Conservation (phyloP, 495 filamentous ascomycete species). For the Neurospora tetraspora region DNA sequence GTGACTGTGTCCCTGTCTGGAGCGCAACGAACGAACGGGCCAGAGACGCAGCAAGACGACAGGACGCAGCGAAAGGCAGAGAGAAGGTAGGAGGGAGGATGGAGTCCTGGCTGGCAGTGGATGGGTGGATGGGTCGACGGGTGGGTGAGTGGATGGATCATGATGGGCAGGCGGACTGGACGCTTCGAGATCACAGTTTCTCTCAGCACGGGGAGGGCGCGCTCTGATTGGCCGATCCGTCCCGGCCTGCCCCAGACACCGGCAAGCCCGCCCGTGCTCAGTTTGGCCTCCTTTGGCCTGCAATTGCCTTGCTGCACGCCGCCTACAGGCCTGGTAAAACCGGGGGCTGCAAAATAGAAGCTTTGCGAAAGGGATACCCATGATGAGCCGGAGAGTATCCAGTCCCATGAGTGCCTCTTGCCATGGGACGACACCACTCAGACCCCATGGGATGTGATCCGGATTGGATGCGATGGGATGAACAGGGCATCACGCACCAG, state of each 20-base stretch:
- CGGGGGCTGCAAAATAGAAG: not conserved
- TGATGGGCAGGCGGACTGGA: not conserved
- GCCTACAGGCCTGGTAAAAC: slow-evolving; percentile 7
- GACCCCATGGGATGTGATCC: not conserved
- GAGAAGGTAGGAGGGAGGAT: slow-evolving; percentile 18
- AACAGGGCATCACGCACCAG: not conserved
- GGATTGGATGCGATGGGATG: not conserved
- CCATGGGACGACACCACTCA: not conserved
- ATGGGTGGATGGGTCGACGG: not conserved
- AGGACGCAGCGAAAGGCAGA: slow-evolving; percentile 10
- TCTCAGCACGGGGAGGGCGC: slow-evolving; percentile 7
- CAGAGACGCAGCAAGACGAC: not conserved
- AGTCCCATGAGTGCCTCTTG: not conserved
- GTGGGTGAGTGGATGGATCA: not conserved
- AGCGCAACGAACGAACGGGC: not conserved
- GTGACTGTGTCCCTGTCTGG: not conserved
- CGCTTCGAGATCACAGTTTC: slow-evolving; percentile 21
- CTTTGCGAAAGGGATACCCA: not conserved
- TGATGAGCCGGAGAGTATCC: not conserved
- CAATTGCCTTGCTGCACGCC: not conserved
- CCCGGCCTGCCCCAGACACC: slow-evolving; percentile 1
- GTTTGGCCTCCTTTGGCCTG: slow-evolving; percentile 6
- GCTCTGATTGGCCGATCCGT: slow-evolving; percentile 17
- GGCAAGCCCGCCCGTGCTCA: slow-evolving; percentile 15
- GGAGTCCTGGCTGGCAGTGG: slow-evolving; percentile 2